Base-by-base conservation (phyloP, 2,329 filamentous ascomycete species). In the Fusarium ramigenum region DNA sequence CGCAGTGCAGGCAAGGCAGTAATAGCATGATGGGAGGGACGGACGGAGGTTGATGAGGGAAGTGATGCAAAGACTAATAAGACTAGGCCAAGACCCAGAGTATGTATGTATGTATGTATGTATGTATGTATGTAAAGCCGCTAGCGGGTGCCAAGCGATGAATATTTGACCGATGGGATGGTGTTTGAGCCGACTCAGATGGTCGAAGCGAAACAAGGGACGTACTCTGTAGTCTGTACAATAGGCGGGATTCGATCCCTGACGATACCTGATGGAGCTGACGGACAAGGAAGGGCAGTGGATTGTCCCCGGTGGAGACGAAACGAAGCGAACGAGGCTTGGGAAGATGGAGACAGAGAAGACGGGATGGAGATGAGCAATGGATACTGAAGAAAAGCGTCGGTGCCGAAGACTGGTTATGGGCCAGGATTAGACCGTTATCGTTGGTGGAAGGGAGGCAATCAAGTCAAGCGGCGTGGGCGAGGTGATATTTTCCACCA, bases 401-500 rank as follows among this genome's bases (percentile, higher is more conserved):
- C 42, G 32, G 56, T 49, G 30, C 56, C 56, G 56, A 50, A 62
- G 62, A 74, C 43, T 71, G 60, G 69, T 30, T 57, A 70, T 43
- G 69, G 63, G 63, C 76, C 63, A 44, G 76, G 76, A 67, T 73
- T 63, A 43, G 44, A 62, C 65, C 25, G 32, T 50, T 78, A 52
- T 69, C 69, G 78, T 79, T 79, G 78, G 78, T 79, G 78, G 76
- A 78, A 78, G 76, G 72, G 66, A 53, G 42, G 58, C 52, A 60
- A 60, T 63, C 34, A 49, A 66, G 65, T 59, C 63, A 66, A 67
- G 63, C 63, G 73, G 73, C 72, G 54, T 56, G 63, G 70, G 61
- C 60, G 67, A 60, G 46, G 70, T 60, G 76, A 78, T 79, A 79
- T 75, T 79, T 54, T 79, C 78, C 78, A 79, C 78, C 78, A 79